Evolutionary conservation across 495 filamentous ascomycete genomes (phyloP), one percentile per base, ranked within the genome.

Genomic region (Hypoxylon fuscum): DNA sequence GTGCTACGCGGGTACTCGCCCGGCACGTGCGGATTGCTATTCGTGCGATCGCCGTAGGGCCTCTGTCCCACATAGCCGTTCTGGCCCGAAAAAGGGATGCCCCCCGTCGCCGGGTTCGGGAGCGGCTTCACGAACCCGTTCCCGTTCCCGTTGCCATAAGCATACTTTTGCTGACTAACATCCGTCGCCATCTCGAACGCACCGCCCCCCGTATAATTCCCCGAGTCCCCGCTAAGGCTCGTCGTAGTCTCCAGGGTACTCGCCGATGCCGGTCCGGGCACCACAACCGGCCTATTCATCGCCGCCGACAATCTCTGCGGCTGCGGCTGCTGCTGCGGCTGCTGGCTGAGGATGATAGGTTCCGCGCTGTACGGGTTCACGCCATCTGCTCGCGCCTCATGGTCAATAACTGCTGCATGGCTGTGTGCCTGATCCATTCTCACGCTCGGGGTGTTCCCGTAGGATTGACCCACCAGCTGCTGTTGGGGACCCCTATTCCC

Each of bases 1-100:
- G 72, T 70, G 12, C 67, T 69, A 34, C 74, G 78, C 1, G 85
- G 85, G 62, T 80, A 87, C 62, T 85, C 79, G 9, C 85, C 84
- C 7, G 85, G 84, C 1, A 87, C 72, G 48, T 85, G 83, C 7
- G 85, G 77, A 44, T 81, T 73, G 40, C 74, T 75, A 27, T 70
- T 76, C 1, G 68, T 74, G 29, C 69, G 51, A n/a, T 57, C 55
- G 20, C 59, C 49, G 25, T 67, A 57, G 2, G 70, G 64, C 21
- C 68, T 57, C 25, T 4, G 3, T 27, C 25, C 25, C 11, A 46
- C 5, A 15, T 69, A 62, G 0, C 55, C 51, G 22, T 56, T 55
- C 44, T 65, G 56, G 1, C 20, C 42, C 5, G 64, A 22, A 27
- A 62, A 55, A 0, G 52, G 58, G 2, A 45, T 15, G 7, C 55